phyloP scores from a whole-genome alignment of 352 stramenopile genomes.

The Peronosclerospora sorghi region DNA sequence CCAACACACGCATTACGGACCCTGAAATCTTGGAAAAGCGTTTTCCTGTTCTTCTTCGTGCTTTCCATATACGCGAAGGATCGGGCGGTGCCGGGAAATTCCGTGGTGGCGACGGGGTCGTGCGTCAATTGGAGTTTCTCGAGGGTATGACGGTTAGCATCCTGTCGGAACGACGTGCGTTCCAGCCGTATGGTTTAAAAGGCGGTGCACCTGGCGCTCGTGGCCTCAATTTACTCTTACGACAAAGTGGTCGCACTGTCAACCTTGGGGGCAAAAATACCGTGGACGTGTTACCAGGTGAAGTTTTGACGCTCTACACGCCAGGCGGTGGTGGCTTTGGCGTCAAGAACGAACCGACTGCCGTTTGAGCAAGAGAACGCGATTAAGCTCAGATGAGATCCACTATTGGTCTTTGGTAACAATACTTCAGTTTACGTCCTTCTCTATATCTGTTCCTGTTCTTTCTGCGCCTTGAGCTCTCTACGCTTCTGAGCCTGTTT shows the following conservation, averaged over 20 bases:
- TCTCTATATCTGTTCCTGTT: too few species aligned
- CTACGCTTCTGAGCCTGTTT: conserved; percentile 9
- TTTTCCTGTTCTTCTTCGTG: conserved; percentile 85
- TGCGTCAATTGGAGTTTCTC: conserved; percentile 94
- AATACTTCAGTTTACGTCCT: conserved; percentile 1
- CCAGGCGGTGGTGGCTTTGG: conserved; percentile 95
- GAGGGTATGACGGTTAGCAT: conserved; percentile 94
- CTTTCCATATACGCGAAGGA: conserved; percentile 72
- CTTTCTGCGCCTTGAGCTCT: conserved; percentile 10
- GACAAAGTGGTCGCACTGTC: conserved; percentile 48
- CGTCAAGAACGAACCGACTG: neutral
- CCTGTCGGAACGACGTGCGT: conserved; percentile 91
- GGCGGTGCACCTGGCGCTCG: conserved; percentile 84
- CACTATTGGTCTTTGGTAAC: too few species aligned
- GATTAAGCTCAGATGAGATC: too few species aligned
- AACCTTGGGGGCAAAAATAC: conserved; percentile 92
- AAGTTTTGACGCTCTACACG: conserved; percentile 93
- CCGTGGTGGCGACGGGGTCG: conserved; percentile 91
- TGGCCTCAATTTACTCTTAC: conserved; percentile 90
- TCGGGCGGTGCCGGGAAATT: conserved; percentile 89
- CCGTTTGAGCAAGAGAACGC: conserved; percentile 4
- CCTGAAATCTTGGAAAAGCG: conserved; percentile 98
- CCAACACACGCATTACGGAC: conserved; percentile 99
- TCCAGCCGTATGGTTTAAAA: conserved; percentile 91
- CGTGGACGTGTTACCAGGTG: conserved; percentile 84